Base-by-base conservation (phyloP, 2,329 filamentous ascomycete species). In the Cyphellophora attinorum region DNA sequence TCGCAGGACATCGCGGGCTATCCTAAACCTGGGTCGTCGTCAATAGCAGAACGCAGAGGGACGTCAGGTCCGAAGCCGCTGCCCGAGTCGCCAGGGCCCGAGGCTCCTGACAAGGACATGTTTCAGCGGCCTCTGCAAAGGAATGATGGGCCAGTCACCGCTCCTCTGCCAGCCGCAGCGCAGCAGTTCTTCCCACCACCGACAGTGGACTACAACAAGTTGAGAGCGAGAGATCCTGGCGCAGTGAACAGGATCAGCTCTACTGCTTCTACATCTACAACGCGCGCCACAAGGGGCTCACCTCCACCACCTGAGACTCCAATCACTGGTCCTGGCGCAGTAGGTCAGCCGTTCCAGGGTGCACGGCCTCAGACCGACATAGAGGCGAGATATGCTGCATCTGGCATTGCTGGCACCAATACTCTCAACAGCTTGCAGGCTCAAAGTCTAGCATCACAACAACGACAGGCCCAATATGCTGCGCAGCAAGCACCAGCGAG, bases 231-330 rank as follows among this genome's bases (percentile, higher is more conserved):
- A 11, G 68, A 69, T 36, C 64, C 66, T 6, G 59, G 55, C 17
- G 67, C 70, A 2, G 67, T 79, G 41, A 78, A 76, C 47, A 66
- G 76, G 19, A 63, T 80, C 42, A 75, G 71, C 50, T 95, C 89
- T 2, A 93, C 85, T 5, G 86, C 89, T 11, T 96, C 91, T 0
- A 93, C 79, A 10, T 93, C 88, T 2, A 98, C 91, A 1, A 95
- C 89, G 2, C 78, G 84, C 45, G 91, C 91, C 13, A 88, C 83
- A 52, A 75, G 91, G 48, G 91, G 91, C 28, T 96, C 89, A 17
- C 91, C 91, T 4, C 89, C 91, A 4, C 91, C 91, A 1, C 91
- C 91, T 6, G 89, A 96, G 57, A 96, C 91, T 0, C 85, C 91
- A 19, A 72, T 89, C 41, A 72, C 81, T 18, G 82, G 81, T 27